Base-by-base conservation (phyloP, 768 basidiomycete species). In the Leccinum incarnatum region DNA sequence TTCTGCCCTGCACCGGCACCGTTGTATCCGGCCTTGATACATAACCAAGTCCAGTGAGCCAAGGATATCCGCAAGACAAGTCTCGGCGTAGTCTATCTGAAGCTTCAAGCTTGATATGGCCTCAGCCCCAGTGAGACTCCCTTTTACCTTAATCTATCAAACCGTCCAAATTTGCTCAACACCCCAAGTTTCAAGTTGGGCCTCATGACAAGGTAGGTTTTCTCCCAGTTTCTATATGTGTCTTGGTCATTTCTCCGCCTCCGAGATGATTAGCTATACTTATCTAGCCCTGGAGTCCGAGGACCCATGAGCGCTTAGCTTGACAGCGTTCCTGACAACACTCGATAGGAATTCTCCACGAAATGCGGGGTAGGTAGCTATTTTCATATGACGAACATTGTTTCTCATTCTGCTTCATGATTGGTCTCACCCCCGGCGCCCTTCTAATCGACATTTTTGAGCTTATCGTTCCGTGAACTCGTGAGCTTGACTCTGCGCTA, bases 291-390 rank as follows among this genome's bases (percentile, higher is more conserved):
- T 59, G 58, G 58, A 55, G 54, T 50, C 21, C 37, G 48, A 55
- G 48, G 36, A 34, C 12, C 6, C 30, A 34, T 27, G 42, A 27
- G 49, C n/a, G 29, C 10, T 51, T 34, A 61, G 23, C 49, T 48
- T 17, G 45, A 30, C 49, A 47, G 12, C 17, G 51, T 55, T 25
- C 61, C 59, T 61, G 46, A 30, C 36, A 51, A 60, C 53, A 36
- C 27, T 54, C 51, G 49, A 51, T 23, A 45, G 48, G 14, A 48
- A 34, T 37, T 47, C 51, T 7, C 23, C 17, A 42, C 51, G 23
- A 12, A 14, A 49, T 60, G 37, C 19, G 57, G 51, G 56, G 49
- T 27, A 45, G 30, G 27, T 25, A 15, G 15, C 32, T 59, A 58
- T 59, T 60, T 60, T 40, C 36, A 48, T 42, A 30, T 40, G 51